Evolutionary conservation across 306 rosid genomes (phyloP).

Genomic region (Medicago arabica): DNA sequence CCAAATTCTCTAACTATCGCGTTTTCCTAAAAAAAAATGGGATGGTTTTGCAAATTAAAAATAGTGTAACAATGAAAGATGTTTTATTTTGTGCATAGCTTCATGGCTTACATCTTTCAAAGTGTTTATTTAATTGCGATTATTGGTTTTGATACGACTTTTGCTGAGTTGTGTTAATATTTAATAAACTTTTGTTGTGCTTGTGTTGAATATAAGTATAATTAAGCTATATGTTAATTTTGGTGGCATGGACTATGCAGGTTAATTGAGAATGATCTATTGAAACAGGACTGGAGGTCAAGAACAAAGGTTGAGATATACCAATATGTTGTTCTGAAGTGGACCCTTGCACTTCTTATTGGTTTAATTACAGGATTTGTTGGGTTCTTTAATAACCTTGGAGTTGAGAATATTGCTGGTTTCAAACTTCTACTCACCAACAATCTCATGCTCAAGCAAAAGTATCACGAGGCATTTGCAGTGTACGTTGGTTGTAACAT

Average conservation of each 20-base stretch:
- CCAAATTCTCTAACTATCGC: no score
- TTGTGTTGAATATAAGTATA: not conserved
- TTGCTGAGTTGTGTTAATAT: no score
- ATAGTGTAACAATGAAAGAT: not conserved
- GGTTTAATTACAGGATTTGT: slow-evolving; percentile 79
- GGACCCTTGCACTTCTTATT: slow-evolving; percentile 76
- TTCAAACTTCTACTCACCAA: slow-evolving; percentile 64
- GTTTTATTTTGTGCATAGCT: not conserved
- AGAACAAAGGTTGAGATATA: slow-evolving; percentile 60
- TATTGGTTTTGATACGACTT: not conserved
- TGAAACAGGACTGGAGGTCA: slow-evolving; percentile 86
- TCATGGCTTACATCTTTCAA: not conserved
- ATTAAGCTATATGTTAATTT: not conserved
- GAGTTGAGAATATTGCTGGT: slow-evolving; percentile 83
- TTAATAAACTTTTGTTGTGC: not conserved
- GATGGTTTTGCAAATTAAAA: not conserved
- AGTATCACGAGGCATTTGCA: slow-evolving; percentile 69
- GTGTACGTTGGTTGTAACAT: slow-evolving; percentile 58
- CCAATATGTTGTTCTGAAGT: slow-evolving; percentile 70
- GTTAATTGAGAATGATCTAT: slow-evolving; percentile 78
- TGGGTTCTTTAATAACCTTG: slow-evolving; percentile 73
- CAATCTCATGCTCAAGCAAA: slow-evolving; percentile 56
- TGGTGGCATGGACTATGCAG: slow-evolving; percentile 39
- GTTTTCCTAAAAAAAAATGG: not conserved
- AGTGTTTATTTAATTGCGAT: not conserved